phyloP scores from a whole-genome alignment of 2,329 filamentous ascomycete genomes.

The Pleoardoris graminearum region DNA sequence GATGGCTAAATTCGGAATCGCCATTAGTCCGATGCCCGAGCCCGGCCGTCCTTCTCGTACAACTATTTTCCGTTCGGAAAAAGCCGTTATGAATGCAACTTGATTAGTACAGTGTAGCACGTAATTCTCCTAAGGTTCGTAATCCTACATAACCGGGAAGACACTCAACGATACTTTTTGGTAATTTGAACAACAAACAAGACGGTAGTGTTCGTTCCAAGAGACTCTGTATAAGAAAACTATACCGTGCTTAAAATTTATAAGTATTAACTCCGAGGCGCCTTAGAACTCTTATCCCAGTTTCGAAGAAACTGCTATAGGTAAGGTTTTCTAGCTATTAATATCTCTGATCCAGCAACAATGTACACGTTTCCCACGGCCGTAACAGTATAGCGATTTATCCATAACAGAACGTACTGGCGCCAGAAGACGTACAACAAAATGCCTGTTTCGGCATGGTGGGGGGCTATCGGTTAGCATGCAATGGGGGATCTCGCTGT shows the following conservation, averaged over 20 bases:
- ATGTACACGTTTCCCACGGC: slow-evolving; percentile 39
- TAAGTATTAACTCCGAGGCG: slow-evolving; percentile 40
- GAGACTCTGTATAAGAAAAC: slow-evolving; percentile 30
- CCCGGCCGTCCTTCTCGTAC: slow-evolving; percentile 10
- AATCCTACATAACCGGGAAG: slow-evolving; percentile 30
- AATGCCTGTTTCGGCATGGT: slow-evolving; percentile 40
- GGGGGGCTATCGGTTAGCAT: slow-evolving; percentile 31
- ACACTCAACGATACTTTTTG: slow-evolving; percentile 33
- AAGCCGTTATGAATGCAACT: not conserved
- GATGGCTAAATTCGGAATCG: slow-evolving; percentile 25
- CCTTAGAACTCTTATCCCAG: slow-evolving; percentile 35
- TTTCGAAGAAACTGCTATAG: slow-evolving; percentile 42
- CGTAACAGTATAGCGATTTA: slow-evolving; percentile 41
- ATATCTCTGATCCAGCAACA: slow-evolving; percentile 31
- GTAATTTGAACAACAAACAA: slow-evolving; percentile 31
- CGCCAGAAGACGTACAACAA: slow-evolving; percentile 40
- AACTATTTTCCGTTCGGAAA: not conserved
- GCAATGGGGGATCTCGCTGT: slow-evolving; percentile 32
- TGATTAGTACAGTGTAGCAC: not conserved
- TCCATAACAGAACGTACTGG: slow-evolving; percentile 37
- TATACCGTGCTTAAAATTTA: slow-evolving; percentile 42
- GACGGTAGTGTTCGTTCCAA: slow-evolving; percentile 31
- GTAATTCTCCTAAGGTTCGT: no score
- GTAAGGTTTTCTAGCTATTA: slow-evolving; percentile 38
- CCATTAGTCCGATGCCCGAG: slow-evolving; percentile 33